These are phyloP conservation scores for Acorus gramineus DNA, from an alignment of 106 monocot species.

Conservation along the genomic window DNA sequence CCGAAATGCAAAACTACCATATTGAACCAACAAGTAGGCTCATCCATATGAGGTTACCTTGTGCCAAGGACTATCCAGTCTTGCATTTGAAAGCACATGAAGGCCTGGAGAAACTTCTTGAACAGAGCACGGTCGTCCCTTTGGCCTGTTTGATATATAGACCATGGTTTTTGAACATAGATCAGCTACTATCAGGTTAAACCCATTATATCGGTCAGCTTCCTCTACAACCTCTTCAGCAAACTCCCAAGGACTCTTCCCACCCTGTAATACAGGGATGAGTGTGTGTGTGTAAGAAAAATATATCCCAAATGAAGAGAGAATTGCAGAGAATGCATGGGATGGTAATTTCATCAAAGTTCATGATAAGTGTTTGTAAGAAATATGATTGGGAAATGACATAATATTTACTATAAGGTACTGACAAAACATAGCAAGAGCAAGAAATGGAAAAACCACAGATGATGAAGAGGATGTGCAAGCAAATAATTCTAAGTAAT, in stretches of 20 bases:
- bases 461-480: too few species aligned
- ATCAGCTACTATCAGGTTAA: slow-evolving; percentile 63
- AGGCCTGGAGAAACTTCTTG: slow-evolving; percentile 52
- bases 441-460: too few species aligned
- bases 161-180: slow-evolving; percentile 34
- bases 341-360: neutral
- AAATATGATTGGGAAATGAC: too few species aligned
- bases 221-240: slow-evolving; percentile 48
- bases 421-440: too few species aligned
- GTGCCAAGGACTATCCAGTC: slow-evolving; percentile 59
- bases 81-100: slow-evolving; percentile 71
- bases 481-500: too few species aligned
- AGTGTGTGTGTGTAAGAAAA: neutral
- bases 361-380: too few species aligned
- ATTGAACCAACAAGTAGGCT: neutral
- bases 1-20: neutral
- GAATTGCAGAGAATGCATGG: neutral
- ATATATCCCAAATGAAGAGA: neutral
- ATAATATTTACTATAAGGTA: too few species aligned
- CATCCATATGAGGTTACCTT: slow-evolving; percentile 26
- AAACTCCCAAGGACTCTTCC: slow-evolving; percentile 35
- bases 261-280: slow-evolving; percentile 15
- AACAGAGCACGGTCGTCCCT: slow-evolving; percentile 21
- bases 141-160: slow-evolving; percentile 49
- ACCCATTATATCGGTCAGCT: slow-evolving; percentile 64